Evolutionary conservation across 2,329 filamentous ascomycete genomes (phyloP).

Genomic region (Colletotrichum tropicicola): DNA sequence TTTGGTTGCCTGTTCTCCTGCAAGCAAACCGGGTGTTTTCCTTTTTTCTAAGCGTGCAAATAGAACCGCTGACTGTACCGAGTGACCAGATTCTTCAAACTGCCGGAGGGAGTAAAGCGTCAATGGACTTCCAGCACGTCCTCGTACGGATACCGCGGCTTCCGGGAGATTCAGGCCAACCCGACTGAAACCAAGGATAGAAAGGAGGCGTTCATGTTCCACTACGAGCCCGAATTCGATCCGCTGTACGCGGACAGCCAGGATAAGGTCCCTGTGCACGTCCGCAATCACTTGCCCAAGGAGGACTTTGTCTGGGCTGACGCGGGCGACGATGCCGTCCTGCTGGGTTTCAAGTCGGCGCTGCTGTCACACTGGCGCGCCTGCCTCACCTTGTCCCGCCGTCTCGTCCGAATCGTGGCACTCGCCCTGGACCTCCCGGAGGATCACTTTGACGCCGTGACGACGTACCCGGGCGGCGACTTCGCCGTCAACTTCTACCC

Average conservation of each 20-base stretch:
- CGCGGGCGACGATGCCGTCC: constrained; percentile 39
- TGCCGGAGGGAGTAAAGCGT: constrained; percentile 39
- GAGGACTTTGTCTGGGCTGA: constrained; percentile 30
- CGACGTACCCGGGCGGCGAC: constrained; percentile 34
- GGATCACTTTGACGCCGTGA: constrained; percentile 30
- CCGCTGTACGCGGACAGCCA: constrained; percentile 34
- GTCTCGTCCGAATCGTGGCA: constrained; percentile 33
- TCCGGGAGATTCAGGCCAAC: constrained; percentile 29
- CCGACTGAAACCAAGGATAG: constrained; percentile 40
- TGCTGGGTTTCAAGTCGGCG: constrained; percentile 49
- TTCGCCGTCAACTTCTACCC: constrained; percentile 37
- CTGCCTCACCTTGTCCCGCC: constrained; percentile 33
- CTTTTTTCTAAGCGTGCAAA: neutral
- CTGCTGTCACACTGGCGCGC: constrained; percentile 52
- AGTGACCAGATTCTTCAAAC: constrained; percentile 37
- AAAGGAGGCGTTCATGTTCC: constrained; percentile 37
- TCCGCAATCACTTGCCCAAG: constrained; percentile 22
- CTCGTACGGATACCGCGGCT: constrained; percentile 22
- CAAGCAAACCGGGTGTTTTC: too few species aligned
- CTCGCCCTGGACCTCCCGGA: constrained; percentile 33
- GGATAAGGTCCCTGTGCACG: constrained; percentile 16
- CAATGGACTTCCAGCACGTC: constrained; percentile 35
- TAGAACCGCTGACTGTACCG: neutral
- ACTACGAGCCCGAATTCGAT: constrained; percentile 52
- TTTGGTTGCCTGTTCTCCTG: too few species aligned